phyloP scores from a whole-genome alignment of 805 yeast species.

The Candida incommunis region DNA sequence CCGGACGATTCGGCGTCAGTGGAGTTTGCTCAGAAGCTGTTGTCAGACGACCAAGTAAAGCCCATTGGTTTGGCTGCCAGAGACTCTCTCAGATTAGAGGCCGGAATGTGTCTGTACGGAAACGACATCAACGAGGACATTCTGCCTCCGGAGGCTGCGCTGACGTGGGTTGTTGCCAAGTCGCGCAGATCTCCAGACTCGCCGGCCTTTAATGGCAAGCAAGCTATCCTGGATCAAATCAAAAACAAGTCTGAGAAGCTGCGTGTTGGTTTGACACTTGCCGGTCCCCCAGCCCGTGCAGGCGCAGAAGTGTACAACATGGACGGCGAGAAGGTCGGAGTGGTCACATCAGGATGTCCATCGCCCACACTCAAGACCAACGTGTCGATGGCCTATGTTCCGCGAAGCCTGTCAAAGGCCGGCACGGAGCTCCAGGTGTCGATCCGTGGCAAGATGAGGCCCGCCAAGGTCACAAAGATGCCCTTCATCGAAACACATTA shows the following conservation, averaged over 20 bases:
- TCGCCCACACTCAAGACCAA: slow-evolving; percentile 64
- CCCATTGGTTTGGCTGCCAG: slow-evolving; percentile 98
- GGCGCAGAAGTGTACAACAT: slow-evolving; percentile 54
- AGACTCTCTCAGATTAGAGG: slow-evolving; percentile 88
- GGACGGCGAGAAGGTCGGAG: slow-evolving; percentile 37
- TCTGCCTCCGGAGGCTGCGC: slow-evolving; percentile 80
- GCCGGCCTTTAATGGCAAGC: slow-evolving; percentile 61
- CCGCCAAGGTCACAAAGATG: slow-evolving; percentile 62
- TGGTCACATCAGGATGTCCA: slow-evolving; percentile 48
- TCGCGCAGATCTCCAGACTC: slow-evolving; percentile 40
- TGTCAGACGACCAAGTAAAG: slow-evolving; percentile 41
- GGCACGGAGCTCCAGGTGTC: slow-evolving; percentile 64
- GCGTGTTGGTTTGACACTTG: slow-evolving; percentile 59
- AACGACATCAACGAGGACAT: slow-evolving; percentile 68
- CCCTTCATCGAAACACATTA: slow-evolving; percentile 74
- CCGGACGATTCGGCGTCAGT: slow-evolving; percentile 37
- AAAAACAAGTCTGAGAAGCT: slow-evolving; percentile 44
- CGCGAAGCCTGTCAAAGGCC: slow-evolving; percentile 52
- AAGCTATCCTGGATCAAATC: slow-evolving; percentile 55
- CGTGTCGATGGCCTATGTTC: slow-evolving; percentile 82
- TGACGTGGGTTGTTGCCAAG: slow-evolving; percentile 84
- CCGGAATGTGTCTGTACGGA: slow-evolving; percentile 97
- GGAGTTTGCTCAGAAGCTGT: slow-evolving; percentile 46
- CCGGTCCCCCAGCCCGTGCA: slow-evolving; percentile 90
- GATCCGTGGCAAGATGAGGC: slow-evolving; percentile 71